Conservation (phyloP, 2,329 filamentous ascomycete species). For the Botryosphaeria dothidea region DNA sequence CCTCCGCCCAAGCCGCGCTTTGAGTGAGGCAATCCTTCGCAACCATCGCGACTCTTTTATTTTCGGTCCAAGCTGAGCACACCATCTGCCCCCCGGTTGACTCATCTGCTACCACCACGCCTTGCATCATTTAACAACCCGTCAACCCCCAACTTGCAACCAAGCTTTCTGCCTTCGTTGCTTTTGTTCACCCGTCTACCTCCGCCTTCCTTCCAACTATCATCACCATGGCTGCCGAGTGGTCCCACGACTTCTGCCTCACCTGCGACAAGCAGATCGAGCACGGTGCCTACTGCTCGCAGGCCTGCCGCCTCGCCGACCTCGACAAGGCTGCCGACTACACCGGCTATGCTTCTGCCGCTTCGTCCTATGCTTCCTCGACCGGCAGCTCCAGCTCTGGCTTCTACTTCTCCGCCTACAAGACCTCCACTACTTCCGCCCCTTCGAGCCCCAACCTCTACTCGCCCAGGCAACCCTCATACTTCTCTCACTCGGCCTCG, state of each 20-base stretch:
- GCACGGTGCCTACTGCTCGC: slow-evolving; percentile 81
- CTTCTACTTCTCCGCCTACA: slow-evolving; percentile 69
- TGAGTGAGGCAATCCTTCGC: slow-evolving; percentile 7
- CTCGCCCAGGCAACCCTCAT: slow-evolving; percentile 34
- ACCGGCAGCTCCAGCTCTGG: slow-evolving; percentile 52
- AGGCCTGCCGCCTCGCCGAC: slow-evolving; percentile 85
- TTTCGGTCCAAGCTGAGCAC: slow-evolving; percentile 3
- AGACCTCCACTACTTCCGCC: slow-evolving; percentile 51
- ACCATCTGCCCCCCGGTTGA: slow-evolving; percentile 17
- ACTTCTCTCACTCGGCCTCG: slow-evolving; percentile 36
- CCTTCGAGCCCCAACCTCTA: slow-evolving; percentile 47
- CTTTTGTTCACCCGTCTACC: background rate
- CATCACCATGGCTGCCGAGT: slow-evolving; percentile 48
- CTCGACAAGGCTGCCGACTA: slow-evolving; percentile 70
- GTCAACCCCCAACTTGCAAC: background rate
- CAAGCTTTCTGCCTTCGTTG: background rate
- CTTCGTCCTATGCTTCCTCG: slow-evolving; percentile 48
- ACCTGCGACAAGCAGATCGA: slow-evolving; percentile 88
- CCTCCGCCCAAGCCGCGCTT: slow-evolving; percentile 7
- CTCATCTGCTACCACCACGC: slow-evolving; percentile 4
- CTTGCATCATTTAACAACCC: background rate
- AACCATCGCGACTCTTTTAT: background rate
- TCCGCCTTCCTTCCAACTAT: background rate
- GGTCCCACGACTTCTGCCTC: slow-evolving; percentile 92
- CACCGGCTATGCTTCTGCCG: slow-evolving; percentile 53